Conservation (phyloP, 2,329 filamentous ascomycete genomes). For the Alternaria sp. region DNA sequence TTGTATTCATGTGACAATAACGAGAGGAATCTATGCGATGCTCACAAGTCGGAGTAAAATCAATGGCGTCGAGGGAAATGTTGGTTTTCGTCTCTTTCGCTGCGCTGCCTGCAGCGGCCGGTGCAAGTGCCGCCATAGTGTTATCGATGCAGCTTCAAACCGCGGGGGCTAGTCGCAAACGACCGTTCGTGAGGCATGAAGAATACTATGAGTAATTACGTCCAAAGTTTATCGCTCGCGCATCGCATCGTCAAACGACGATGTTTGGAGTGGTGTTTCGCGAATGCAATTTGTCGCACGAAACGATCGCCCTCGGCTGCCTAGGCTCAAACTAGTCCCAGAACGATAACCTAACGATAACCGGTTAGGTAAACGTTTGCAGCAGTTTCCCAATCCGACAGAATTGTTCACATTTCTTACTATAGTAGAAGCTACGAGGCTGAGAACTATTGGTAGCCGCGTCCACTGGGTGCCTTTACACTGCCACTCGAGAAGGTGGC, state of each 20-base stretch:
- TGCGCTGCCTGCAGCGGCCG: neutral
- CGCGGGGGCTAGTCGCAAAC: neutral
- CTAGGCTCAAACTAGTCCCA: conserved; percentile 6
- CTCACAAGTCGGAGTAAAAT: neutral
- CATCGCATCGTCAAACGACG: conserved; percentile 26
- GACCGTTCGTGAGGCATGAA: neutral
- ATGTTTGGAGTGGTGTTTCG: conserved; percentile 40
- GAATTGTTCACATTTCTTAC: neutral
- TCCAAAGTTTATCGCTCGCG: neutral
- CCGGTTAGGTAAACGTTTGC: neutral
- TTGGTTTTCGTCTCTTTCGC: neutral
- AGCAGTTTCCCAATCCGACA: neutral
- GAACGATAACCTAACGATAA: neutral
- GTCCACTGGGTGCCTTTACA: conserved; percentile 28
- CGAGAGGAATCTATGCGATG: neutral
- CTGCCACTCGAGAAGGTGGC: conserved; percentile 43
- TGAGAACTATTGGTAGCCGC: conserved; percentile 16
- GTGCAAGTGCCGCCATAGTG: neutral
- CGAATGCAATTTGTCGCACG: conserved; percentile 11
- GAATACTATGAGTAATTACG: neutral
- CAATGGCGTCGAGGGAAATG: neutral
- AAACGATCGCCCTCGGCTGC: conserved; percentile 11
- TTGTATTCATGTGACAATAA: neutral
- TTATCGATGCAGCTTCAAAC: neutral
- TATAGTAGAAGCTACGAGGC: neutral